Conservation (phyloP, 805 yeast species). For the Tetrapisispora namnaoensis region DNA sequence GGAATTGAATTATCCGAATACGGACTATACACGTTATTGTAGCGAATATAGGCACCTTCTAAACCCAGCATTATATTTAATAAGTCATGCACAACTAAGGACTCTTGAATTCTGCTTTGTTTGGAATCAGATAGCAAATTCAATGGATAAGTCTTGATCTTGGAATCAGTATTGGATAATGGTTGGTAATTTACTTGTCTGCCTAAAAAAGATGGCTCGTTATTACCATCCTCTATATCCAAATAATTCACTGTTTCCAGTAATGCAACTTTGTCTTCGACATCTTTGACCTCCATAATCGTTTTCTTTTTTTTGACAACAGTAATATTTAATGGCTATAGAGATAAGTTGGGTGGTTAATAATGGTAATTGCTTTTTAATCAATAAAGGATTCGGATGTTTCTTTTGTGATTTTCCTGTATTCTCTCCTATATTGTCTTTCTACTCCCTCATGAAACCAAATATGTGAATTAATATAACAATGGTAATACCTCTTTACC, state of each 20-base stretch:
- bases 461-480: too few species aligned
- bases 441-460: too few species aligned
- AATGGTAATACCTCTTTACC: too few species aligned
- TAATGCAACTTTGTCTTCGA: constrained; percentile 22
- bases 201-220: constrained; percentile 19
- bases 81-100: constrained; percentile 60
- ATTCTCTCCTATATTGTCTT: too few species aligned
- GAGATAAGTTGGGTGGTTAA: too few species aligned
- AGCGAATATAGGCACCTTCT: constrained; percentile 73
- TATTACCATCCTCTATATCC: not conserved
- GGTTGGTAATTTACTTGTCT: constrained; percentile 30
- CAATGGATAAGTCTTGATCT: constrained; percentile 37
- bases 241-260: constrained; percentile 6
- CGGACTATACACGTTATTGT: constrained; percentile 51
- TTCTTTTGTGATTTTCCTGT: too few species aligned
- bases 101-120: constrained; percentile 49
- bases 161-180: constrained; percentile 23
- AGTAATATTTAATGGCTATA: too few species aligned
- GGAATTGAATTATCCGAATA: constrained; percentile 37
- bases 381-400: too few species aligned
- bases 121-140: constrained; percentile 25
- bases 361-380: too few species aligned
- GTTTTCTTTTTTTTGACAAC: not conserved
- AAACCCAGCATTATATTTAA: constrained; percentile 56
- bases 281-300: constrained; percentile 17